A percentile compares a stretch with the other conserved stretches of the same genome.
phyloP scores from a whole-genome alignment of 495 filamentous ascomycete species.

The Thozetella sp. region DNA sequence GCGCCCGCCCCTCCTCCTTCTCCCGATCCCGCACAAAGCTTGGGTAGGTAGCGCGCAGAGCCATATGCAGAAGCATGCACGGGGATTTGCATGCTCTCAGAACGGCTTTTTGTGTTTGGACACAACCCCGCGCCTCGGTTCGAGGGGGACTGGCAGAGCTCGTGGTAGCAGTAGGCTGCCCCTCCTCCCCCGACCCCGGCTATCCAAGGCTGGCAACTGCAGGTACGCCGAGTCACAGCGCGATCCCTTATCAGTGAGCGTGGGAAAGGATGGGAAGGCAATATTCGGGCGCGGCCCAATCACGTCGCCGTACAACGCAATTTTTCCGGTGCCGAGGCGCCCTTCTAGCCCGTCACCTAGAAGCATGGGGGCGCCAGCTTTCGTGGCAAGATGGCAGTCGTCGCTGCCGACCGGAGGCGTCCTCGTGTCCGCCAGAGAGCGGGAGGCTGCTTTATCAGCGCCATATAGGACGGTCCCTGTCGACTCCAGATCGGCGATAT shows the following conservation, averaged over 20 bases:
- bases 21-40: no score
- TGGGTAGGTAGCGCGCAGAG: no score
- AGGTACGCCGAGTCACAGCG: background rate
- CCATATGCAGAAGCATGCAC: no score
- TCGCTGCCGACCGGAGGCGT: no score
- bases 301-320: background rate
- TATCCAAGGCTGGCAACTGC: conserved; percentile 1
- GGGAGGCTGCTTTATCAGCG: background rate
- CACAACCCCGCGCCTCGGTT: no score
- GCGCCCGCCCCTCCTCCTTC: no score
- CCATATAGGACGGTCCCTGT: background rate
- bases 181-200: background rate
- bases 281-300: background rate
- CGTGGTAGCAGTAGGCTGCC: background rate
- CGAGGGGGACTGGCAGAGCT: background rate
- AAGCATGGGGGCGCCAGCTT: no score
- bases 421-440: no score
- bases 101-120: no score
- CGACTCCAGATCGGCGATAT: background rate
- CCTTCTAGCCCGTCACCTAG: background rate
- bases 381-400: no score
- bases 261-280: background rate
- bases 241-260: background rate
- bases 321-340: background rate
- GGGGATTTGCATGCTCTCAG: no score